A percentile compares a stretch with the other conserved stretches of the same genome.
phyloP scores from a whole-genome alignment of 148 eudicot species.

The Bassia scoparia region DNA sequence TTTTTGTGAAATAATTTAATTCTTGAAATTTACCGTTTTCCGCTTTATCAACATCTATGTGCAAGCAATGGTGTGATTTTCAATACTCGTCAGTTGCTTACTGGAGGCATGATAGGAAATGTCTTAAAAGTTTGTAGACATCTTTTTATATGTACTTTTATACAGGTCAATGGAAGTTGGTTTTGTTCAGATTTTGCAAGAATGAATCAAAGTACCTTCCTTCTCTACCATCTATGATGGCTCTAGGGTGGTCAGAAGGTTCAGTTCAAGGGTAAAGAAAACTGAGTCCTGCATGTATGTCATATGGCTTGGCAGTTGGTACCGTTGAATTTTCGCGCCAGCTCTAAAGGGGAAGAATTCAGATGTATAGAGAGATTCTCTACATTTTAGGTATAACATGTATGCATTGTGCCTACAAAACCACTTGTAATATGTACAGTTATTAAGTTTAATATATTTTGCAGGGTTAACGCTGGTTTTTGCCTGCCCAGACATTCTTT shows the following conservation, averaged over 20 bases:
- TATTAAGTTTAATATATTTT: not conserved
- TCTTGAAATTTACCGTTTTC: too few species aligned
- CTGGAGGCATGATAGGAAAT: too few species aligned
- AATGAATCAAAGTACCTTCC: constrained; percentile 68
- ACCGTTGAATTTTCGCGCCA: not conserved
- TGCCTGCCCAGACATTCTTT: not conserved
- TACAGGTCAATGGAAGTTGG: not conserved
- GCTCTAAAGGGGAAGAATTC: not conserved
- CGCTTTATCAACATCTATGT: too few species aligned
- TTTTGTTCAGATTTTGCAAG: constrained; percentile 64
- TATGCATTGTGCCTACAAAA: constrained; percentile 1
- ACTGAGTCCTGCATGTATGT: constrained; percentile 29
- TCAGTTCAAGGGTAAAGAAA: constrained; percentile 53
- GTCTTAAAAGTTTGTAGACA: too few species aligned
- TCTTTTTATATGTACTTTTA: too few species aligned
- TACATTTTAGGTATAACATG: not conserved
- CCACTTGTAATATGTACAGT: constrained; percentile 12
- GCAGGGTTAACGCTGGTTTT: constrained; percentile 1
- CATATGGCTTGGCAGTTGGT: not conserved
- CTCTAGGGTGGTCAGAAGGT: constrained; percentile 49
- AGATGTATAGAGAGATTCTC: constrained; percentile 8
- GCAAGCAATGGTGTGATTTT: too few species aligned
- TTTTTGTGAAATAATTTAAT: not conserved
- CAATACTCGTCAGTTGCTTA: too few species aligned
- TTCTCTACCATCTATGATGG: constrained; percentile 60